These are phyloP conservation scores for Vicia villosa DNA, from an alignment of 306 rosid species.

Conservation along the genomic window DNA sequence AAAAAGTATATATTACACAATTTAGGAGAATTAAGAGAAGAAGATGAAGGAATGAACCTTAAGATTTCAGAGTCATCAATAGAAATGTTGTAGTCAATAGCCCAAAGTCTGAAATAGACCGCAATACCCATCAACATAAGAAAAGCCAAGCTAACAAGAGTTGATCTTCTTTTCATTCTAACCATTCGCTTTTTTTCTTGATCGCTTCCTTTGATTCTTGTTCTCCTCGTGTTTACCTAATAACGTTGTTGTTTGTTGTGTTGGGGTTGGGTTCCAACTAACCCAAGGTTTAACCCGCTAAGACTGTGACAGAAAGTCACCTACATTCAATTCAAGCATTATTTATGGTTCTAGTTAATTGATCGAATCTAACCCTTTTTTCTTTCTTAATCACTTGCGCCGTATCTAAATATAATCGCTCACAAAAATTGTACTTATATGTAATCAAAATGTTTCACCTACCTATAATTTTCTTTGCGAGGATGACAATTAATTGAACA, in stretches of 20 bases:
- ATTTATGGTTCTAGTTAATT: too few relatives aligned
- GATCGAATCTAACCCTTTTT: too few relatives aligned
- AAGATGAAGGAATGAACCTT: slow-evolving; percentile 45
- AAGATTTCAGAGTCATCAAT: slow-evolving; percentile 60
- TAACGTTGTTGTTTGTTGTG: background rate
- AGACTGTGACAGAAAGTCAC: slow-evolving; percentile 15
- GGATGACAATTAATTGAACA: too few relatives aligned
- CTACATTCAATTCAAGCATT: background rate
- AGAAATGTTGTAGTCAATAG: slow-evolving; percentile 58
- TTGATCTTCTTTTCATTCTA: slow-evolving; percentile 39
- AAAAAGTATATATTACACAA: background rate
- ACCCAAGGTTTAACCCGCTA: too few relatives aligned
- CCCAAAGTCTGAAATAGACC: slow-evolving; percentile 73
- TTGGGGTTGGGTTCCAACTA: background rate
- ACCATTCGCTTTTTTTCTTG: slow-evolving; percentile 24
- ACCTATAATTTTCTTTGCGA: too few relatives aligned
- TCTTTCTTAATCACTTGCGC: too few relatives aligned
- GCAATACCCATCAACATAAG: slow-evolving; percentile 69
- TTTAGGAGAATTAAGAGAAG: background rate
- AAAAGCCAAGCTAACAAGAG: slow-evolving; percentile 40
- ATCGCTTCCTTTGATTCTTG: slow-evolving; percentile 2
- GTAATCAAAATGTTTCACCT: too few relatives aligned
- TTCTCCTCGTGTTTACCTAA: background rate
- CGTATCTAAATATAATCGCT: too few relatives aligned
- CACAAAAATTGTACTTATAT: too few relatives aligned